Conservation (phyloP, 2,329 filamentous ascomycete species). For the Arthrinium phaeospermum region DNA sequence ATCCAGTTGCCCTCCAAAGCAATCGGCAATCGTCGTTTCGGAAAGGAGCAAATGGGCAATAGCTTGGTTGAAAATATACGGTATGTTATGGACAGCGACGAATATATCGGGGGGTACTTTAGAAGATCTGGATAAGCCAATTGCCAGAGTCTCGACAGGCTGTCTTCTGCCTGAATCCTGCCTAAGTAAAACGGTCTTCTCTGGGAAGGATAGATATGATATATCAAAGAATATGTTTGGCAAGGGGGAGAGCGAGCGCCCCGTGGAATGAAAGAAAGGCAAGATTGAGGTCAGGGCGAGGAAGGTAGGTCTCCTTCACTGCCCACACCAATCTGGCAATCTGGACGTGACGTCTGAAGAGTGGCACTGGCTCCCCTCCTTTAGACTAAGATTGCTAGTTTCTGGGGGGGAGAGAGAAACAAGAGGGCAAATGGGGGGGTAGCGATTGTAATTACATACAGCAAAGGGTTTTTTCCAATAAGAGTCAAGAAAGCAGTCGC, state of each 20-base stretch:
- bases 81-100: conserved; percentile 10
- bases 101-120: conserved; percentile 14
- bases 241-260: not conserved
- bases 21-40: conserved; percentile 15
- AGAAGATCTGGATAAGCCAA: conserved; percentile 13
- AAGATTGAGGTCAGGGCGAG: conserved; percentile 6
- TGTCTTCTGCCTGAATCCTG: not conserved
- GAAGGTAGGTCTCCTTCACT: not conserved
- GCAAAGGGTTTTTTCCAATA: conserved; percentile 4
- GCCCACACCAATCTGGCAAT: conserved; percentile 1
- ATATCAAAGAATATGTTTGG: not conserved
- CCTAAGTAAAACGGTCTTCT: not conserved
- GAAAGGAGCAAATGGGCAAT: not conserved
- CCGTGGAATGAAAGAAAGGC: conserved; percentile 12
- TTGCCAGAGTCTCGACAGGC: not conserved
- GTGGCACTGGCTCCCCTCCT: conserved; percentile 15
- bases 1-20: conserved; percentile 1
- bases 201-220: not conserved
- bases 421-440: conserved; percentile 5
- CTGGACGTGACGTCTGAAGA: conserved; percentile 7
- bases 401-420: not conserved
- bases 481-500: not conserved
- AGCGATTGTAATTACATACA: conserved; percentile 13
- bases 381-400: conserved; percentile 8
- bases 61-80: not conserved